Evolutionary conservation across 2,329 filamentous ascomycete genomes (phyloP), one percentile per base, ranked within the genome.

Genomic region (Cordyceps javanica): DNA sequence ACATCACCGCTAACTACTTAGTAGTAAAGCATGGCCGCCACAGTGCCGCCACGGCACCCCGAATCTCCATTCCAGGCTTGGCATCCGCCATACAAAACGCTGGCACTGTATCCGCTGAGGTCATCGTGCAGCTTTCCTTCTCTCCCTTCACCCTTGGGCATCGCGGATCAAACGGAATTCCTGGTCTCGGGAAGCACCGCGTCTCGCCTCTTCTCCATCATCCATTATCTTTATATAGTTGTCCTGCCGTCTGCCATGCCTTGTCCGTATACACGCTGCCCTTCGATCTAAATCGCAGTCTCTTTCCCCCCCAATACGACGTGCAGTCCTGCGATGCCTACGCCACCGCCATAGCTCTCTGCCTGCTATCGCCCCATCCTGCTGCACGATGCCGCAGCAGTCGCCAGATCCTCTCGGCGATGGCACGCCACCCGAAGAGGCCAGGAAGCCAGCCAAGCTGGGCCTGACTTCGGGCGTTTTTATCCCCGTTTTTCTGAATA

Each of bases 401-500:
- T 36, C 51, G 6, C 51, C 51, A 19, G 51, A 30, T 34, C 34
- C 16, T 16, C 10, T 32, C 30, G 28, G 23, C 51, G 5, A 55
- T 42, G 52, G 38, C 51, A 5, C 50, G 41, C 41, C 38, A 6
- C 57, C 62, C 62, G 71, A 71, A 67, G 74, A 76, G 28, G 65
- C 63, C 32, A 69, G 61, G 59, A 76, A 73, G 64, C 72, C 70
- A 60, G 67, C 80, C 64, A 94, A 94, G 73, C 78, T 95, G 58
- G 89, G 89, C 38, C 86, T 85, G 9, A 84, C 91, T 63, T 89
- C 86, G 4, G 89, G 89, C 8, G 88, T 95, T 49, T 96, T 91
- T 69, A 88, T 96, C 16, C 91, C 91, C 1, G 91, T 91, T n/a
- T 92, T 87, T 60, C 77, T 95, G 63, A 96, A 94, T 70, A 91